A percentile compares a stretch with the other conserved stretches of the same genome.
Evolutionary conservation across 2,329 filamentous ascomycete genomes (phyloP).

Genomic region (Hortaea werneckii): DNA sequence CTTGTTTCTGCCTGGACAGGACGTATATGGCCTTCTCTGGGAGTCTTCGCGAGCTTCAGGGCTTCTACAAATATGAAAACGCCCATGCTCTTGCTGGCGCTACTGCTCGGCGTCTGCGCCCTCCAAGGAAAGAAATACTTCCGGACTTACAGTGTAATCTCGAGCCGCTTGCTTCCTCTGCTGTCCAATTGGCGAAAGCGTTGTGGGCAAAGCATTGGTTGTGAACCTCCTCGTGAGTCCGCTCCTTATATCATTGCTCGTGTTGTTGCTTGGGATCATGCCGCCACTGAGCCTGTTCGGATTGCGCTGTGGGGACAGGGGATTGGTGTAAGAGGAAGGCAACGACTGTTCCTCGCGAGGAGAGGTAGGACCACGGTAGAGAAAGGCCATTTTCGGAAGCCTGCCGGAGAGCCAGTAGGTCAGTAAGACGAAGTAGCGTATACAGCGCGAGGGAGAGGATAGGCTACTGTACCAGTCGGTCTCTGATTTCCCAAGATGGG

Average conservation of each 20-base stretch:
- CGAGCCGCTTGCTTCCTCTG: slow-evolving; percentile 45
- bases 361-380: slow-evolving; percentile 64
- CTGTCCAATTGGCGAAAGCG: slow-evolving; percentile 49
- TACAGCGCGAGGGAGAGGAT: no score
- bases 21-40: no score
- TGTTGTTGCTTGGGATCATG: slow-evolving; percentile 39
- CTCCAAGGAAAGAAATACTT: not conserved
- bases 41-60: no score
- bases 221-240: slow-evolving; percentile 87
- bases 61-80: no score
- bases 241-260: slow-evolving; percentile 54
- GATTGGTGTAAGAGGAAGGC: slow-evolving; percentile 44
- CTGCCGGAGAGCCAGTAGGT: not conserved
- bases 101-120: no score
- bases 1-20: no score
- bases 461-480: no score
- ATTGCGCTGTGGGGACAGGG: slow-evolving; percentile 38
- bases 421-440: not conserved
- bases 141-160: slow-evolving; percentile 26
- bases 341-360: slow-evolving; percentile 66
- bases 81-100: no score
- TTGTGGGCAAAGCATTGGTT: slow-evolving; percentile 68
- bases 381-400: slow-evolving; percentile 46
- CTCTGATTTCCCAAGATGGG: not conserved
- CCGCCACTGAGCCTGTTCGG: slow-evolving; percentile 23